Evolutionary conservation across 306 rosid genomes (phyloP), one percentile per base, ranked within the genome.

Genomic region (Rubus idaeus): DNA sequence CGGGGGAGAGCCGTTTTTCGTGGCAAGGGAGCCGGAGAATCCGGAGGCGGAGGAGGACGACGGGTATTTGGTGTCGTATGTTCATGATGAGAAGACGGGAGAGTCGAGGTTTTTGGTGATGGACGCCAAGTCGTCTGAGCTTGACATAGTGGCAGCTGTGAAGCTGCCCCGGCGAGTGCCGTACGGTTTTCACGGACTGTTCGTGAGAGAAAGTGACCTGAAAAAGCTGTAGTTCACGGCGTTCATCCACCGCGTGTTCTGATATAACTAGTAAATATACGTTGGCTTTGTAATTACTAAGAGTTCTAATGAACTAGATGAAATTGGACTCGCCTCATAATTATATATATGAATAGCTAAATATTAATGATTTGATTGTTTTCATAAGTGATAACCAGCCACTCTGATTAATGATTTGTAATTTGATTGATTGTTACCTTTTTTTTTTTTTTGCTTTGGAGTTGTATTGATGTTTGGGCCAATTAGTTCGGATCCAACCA

Each of bases 181-280:
- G 8, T 95, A 88, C 12, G 99, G 99, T 2, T 95, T 92, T 62
- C 99, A 95, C 45, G 97, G 99, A 5, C 35, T 91, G n/a, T 95
- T 95, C 21, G 90, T 89, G 75, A 86, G 68, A 56, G 97, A 92
- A 26, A 78, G 86, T 18, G 89, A 90, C 68, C 85, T 92, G 2
- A 75, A 14, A 0, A 90, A 44, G 45, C 68, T 81, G 26, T 77
- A 56, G 30, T 53, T 23, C 39, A 10, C n/a, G 42, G 67, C 42
- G 42, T 23, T 11, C 12, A 21, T 12, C 13, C 3, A 11, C 66
- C 66, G 11, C 66, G 12, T 20, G 16, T 17, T 52, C 8, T 1
- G 64, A 58, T 23, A 23, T 23, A 21, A 4, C 13, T 47, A 12
- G 52, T 18, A 18, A 16, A 53, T 18, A 23, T 23, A 23, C 26